These are phyloP conservation scores for Mollisiaceae sp. DNA, from an alignment of 2,329 filamentous ascomycete genomes.

Conservation along the genomic window DNA sequence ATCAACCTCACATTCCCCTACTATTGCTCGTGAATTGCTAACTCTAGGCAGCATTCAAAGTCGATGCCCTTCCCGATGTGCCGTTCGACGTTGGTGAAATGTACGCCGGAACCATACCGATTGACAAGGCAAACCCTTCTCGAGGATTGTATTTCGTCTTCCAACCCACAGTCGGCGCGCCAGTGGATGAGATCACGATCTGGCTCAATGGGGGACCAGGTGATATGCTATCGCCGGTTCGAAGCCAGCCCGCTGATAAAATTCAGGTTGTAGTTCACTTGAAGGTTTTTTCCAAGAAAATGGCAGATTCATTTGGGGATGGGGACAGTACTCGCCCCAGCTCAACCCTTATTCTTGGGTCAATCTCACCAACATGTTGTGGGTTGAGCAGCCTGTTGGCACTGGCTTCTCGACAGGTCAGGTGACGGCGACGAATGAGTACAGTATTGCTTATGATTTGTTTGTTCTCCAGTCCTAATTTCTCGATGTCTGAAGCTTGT, in stretches of 20 bases:
- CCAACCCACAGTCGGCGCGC: slow-evolving; percentile 53
- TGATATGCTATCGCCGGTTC: not conserved
- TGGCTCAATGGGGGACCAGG: slow-evolving; percentile 56
- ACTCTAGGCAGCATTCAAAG: slow-evolving; percentile 28
- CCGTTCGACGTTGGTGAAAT: slow-evolving; percentile 35
- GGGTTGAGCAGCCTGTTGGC: slow-evolving; percentile 55
- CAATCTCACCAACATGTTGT: slow-evolving; percentile 50
- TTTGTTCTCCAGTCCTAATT: not conserved
- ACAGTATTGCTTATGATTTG: slow-evolving; percentile 52
- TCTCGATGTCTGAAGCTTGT: not conserved
- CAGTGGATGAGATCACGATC: slow-evolving; percentile 53
- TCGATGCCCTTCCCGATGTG: slow-evolving; percentile 33
- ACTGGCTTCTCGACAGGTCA: slow-evolving; percentile 35
- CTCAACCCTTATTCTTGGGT: slow-evolving; percentile 36
- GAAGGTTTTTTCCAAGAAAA: slow-evolving; percentile 45
- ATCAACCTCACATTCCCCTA: not conserved
- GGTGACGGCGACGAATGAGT: slow-evolving; percentile 47
- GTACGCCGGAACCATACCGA: slow-evolving; percentile 52
- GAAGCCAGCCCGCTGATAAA: not conserved
- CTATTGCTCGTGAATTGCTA: not conserved
- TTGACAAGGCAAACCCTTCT: slow-evolving; percentile 50
- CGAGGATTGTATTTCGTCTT: slow-evolving; percentile 56
- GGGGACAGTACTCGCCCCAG: slow-evolving; percentile 35
- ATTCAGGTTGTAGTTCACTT: slow-evolving; percentile 47
- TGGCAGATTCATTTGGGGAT: slow-evolving; percentile 42